These are phyloP conservation scores for Phaffomyces thermotolerans DNA, from an alignment of 805 yeast genomes.

Conservation along the genomic window DNA sequence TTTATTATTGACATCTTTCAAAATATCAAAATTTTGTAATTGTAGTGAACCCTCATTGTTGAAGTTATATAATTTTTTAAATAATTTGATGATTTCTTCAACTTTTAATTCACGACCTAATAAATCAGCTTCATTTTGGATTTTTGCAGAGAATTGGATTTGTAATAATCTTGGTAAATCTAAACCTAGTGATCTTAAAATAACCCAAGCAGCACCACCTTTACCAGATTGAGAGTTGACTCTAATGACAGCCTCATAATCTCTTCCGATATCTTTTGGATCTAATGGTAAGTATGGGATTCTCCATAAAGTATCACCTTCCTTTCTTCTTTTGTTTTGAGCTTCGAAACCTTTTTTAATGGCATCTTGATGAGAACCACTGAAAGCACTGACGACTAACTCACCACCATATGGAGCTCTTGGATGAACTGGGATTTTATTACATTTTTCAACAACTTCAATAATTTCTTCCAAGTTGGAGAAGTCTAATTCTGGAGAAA, in stretches of 20 bases:
- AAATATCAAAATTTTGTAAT: constrained; percentile 36
- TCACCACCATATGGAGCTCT: constrained; percentile 81
- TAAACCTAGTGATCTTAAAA: constrained; percentile 60
- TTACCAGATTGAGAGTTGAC: constrained; percentile 85
- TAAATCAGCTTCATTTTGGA: constrained; percentile 56
- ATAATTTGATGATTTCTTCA: constrained; percentile 53
- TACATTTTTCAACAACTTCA: constrained; percentile 66
- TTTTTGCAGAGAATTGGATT: constrained; percentile 56
- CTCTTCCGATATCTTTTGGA: constrained; percentile 76
- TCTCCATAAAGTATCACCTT: constrained; percentile 51
- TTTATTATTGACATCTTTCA: constrained; percentile 27
- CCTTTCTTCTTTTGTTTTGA: constrained; percentile 42
- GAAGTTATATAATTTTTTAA: constrained; percentile 49
- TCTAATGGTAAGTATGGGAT: constrained; percentile 76
- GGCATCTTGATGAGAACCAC: constrained; percentile 69
- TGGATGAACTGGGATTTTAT: constrained; percentile 65
- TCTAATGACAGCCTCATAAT: constrained; percentile 75
- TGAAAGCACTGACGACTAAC: constrained; percentile 70
- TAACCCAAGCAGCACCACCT: constrained; percentile 84
- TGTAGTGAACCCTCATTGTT: constrained; percentile 30
- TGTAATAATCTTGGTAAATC: constrained; percentile 71
- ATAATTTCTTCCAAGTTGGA: constrained; percentile 61
- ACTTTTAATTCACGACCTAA: constrained; percentile 64
- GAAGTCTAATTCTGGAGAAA: constrained; percentile 63
- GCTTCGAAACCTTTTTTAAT: constrained; percentile 57